Conservation (phyloP, 768 basidiomycete genomes). For the Exidia glandulosa region DNA sequence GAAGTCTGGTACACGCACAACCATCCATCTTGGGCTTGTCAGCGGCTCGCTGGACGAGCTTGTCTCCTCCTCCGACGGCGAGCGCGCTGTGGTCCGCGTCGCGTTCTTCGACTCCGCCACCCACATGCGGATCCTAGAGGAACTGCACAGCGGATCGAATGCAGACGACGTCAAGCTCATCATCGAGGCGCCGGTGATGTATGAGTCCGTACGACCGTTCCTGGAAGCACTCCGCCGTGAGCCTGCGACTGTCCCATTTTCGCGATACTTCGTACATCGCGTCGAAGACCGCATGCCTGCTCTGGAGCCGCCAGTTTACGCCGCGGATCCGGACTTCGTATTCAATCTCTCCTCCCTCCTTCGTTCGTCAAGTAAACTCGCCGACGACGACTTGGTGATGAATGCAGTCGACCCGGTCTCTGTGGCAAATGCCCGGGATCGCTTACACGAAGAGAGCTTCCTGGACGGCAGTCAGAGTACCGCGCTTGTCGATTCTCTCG, state of each 20-base stretch:
- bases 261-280: conserved; percentile 40
- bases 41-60: conserved; percentile 34
- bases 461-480: conserved; percentile 65
- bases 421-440: conserved; percentile 33
- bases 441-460: conserved; percentile 34
- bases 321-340: conserved; percentile 40
- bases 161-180: conserved; percentile 21
- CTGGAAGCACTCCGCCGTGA: conserved; percentile 44
- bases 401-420: conserved; percentile 31
- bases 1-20: conserved; percentile 9
- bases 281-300: conserved; percentile 8
- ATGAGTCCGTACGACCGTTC: conserved; percentile 57
- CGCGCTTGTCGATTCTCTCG: conserved; percentile 51
- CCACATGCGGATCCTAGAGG: conserved; percentile 28
- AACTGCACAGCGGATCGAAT: neutral
- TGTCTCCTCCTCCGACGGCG: conserved; percentile 28
- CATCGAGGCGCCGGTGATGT: conserved; percentile 56
- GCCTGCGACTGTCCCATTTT: conserved; percentile 47
- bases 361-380: conserved; percentile 15
- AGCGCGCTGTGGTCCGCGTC: conserved; percentile 35
- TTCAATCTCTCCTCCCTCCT: conserved; percentile 51
- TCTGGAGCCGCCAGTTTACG: conserved; percentile 44
- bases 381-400: conserved; percentile 28
- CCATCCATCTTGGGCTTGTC: conserved; percentile 44
- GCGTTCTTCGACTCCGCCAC: conserved; percentile 54